Evolutionary conservation across 345 rosid genomes (phyloP).

Genomic region (Carallia pectinifolia): DNA sequence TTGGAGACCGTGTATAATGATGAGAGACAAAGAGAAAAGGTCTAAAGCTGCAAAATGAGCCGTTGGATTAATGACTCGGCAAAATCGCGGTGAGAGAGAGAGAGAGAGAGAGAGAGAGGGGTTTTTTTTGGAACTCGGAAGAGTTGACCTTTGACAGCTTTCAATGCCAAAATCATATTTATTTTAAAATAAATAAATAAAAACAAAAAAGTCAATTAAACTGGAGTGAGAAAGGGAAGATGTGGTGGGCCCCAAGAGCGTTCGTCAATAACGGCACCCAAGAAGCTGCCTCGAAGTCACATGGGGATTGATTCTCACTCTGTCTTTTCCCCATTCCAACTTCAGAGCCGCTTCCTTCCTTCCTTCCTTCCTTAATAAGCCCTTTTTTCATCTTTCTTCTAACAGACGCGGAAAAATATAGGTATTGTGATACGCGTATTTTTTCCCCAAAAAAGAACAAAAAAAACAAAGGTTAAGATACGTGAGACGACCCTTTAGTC

Average conservation of each 20-base stretch:
- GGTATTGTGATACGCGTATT: no score
- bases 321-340: background rate
- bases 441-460: no score
- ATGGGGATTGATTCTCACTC: slow-evolving; percentile 34
- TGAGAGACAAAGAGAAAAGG: slow-evolving; percentile 23
- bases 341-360: no score
- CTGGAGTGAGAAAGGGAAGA: background rate
- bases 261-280: slow-evolving; percentile 37
- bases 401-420: no score
- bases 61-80: slow-evolving; percentile 43
- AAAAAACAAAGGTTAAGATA: no score
- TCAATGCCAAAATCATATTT: slow-evolving; percentile 28
- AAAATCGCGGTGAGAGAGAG: slow-evolving; percentile 6
- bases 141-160: slow-evolving; percentile 55
- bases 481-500: no score
- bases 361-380: no score
- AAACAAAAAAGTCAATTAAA: background rate
- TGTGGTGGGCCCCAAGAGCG: slow-evolving; percentile 9
- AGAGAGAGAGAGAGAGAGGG: background rate
- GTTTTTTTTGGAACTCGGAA: slow-evolving; percentile 43
- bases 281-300: slow-evolving; percentile 46
- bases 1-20: slow-evolving; percentile 32
- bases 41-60: slow-evolving; percentile 35
- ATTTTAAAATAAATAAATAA: background rate
- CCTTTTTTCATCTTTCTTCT: no score